Evolutionary conservation across 1,284 basidiomycete species (phyloP), one percentile per base, ranked within the genome.

Genomic region (Boletus sp.): DNA sequence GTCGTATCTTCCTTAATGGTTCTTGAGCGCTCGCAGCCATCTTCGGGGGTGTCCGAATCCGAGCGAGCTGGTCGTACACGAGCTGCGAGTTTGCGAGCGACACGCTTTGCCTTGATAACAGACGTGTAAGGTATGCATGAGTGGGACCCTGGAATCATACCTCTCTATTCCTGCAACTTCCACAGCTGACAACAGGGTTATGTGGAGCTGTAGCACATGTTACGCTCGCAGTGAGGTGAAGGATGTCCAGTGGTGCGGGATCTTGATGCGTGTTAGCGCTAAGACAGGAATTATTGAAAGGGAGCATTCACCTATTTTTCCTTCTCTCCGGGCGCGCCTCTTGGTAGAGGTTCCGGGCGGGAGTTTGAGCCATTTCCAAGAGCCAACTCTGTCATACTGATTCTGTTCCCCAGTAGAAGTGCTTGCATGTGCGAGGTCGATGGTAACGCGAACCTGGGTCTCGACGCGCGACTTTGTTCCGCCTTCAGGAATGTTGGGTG

Each of bases 391-490:
- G 59, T 87, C 80, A 56, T 88, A 88, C 55, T 78, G 80, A 56
- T 68, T 66, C 7, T 79, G 75, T 51, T 86, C 80, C 9, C 61
- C 68, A 1, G 77, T 73, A 4, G 82, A 78, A 5, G 82, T 76
- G 57, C 74, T 81, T 14, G 80, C 72, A 55, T 82, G 79, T 13
- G 86, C 84, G 41, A 92, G 73, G 60, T 89, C 84, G 41, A 93
- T 73, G 9, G 82, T 81, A 32, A 93, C 78, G 60, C 91, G 81
- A 44, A 94, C 83, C 72, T 94, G 93, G 1, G 93, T 96, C 68
- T 96, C 94, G 19, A 96, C 93, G 20, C 93, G 81, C 42, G 90
- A 93, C 69, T 95, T 94, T n/a, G 92, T 88, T 22, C 92, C 93
- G 33, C 74, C 71, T 56, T 84, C 78, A 8, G 92, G 91, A 35